A percentile compares a stretch with the other conserved stretches of the same genome.
Conservation (phyloP, 1,284 basidiomycete species). For the Cryptococcus jaspeensis region DNA sequence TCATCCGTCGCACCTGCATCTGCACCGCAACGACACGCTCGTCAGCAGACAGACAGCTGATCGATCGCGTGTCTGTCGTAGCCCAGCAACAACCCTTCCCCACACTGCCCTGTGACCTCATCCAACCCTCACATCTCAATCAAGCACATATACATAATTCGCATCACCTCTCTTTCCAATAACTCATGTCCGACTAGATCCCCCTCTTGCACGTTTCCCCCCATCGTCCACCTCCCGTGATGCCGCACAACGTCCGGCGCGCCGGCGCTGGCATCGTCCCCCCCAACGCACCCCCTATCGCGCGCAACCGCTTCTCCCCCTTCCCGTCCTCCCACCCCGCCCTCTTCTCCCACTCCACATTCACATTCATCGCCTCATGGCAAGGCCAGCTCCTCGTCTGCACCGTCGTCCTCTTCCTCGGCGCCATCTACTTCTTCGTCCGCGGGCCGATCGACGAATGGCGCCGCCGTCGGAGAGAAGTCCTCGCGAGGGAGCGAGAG, state of each 20-base stretch:
- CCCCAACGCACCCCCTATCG: not conserved
- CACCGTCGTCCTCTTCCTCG: slow-evolving; percentile 39
- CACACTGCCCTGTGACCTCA: too few species aligned
- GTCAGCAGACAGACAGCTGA: too few species aligned
- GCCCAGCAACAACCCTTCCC: too few species aligned
- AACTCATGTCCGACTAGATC: not conserved
- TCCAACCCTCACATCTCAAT: too few species aligned
- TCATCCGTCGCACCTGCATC: too few species aligned
- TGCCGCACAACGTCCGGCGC: not conserved
- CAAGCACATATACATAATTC: too few species aligned
- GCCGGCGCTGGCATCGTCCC: not conserved
- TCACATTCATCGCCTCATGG: slow-evolving; percentile 46
- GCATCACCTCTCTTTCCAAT: too few species aligned
- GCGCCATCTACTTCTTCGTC: slow-evolving; percentile 42
- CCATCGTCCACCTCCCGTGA: not conserved
- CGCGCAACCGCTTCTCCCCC: slow-evolving; percentile 3
- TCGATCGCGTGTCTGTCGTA: too few species aligned
- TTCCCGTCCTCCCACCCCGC: slow-evolving; percentile 9
- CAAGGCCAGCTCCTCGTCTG: slow-evolving; percentile 48
- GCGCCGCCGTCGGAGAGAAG: slow-evolving; percentile 28
- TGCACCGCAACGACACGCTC: too few species aligned
- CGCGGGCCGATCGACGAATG: slow-evolving; percentile 32
- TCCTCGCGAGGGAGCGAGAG: slow-evolving; percentile 24
- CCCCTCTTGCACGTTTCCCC: not conserved
- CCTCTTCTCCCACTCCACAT: slow-evolving; percentile 34